Evolutionary conservation across 2,329 filamentous ascomycete species (phyloP).

Genomic region (Aureobasidium sp.): DNA sequence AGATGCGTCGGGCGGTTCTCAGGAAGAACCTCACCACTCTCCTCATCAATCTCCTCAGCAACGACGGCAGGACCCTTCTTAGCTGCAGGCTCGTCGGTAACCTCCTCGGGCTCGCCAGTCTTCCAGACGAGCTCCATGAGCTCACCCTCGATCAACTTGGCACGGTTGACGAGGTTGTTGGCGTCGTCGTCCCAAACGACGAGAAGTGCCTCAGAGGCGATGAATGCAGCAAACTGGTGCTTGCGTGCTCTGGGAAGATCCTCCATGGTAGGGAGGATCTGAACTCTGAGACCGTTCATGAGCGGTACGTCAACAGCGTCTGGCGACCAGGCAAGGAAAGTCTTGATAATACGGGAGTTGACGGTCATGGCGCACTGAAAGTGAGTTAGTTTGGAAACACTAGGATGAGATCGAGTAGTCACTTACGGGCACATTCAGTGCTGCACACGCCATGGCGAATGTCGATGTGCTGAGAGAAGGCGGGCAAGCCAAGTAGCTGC

Average conservation of each 20-base stretch:
- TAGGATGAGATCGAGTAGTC: background rate
- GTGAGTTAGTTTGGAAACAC: constrained; percentile 20
- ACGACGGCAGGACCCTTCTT: constrained; percentile 43
- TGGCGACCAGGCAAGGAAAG: constrained; percentile 66
- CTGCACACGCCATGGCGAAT: constrained; percentile 57
- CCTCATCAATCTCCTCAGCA: constrained; percentile 59
- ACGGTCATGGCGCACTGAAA: constrained; percentile 68
- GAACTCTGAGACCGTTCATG: constrained; percentile 68
- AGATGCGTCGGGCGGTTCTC: constrained; percentile 62
- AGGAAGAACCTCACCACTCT: constrained; percentile 60
- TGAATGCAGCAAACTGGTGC: constrained; percentile 73
- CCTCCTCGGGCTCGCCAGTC: constrained; percentile 45
- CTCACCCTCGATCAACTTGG: constrained; percentile 66
- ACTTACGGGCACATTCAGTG: constrained; percentile 64
- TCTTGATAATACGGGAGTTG: constrained; percentile 72
- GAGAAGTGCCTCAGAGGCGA: constrained; percentile 62
- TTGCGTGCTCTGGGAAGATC: constrained; percentile 66
- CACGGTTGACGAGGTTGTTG: constrained; percentile 60
- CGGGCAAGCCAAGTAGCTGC: constrained; percentile 67
- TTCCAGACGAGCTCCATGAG: constrained; percentile 74
- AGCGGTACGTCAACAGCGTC: constrained; percentile 68
- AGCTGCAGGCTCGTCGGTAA: constrained; percentile 47
- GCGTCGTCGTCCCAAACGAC: constrained; percentile 80
- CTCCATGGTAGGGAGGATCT: constrained; percentile 65
- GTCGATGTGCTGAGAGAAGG: constrained; percentile 55